A percentile compares a stretch with the other conserved stretches of the same genome.
phyloP scores from a whole-genome alignment of 1,284 basidiomycete genomes.

The Stereum hirsutum region DNA sequence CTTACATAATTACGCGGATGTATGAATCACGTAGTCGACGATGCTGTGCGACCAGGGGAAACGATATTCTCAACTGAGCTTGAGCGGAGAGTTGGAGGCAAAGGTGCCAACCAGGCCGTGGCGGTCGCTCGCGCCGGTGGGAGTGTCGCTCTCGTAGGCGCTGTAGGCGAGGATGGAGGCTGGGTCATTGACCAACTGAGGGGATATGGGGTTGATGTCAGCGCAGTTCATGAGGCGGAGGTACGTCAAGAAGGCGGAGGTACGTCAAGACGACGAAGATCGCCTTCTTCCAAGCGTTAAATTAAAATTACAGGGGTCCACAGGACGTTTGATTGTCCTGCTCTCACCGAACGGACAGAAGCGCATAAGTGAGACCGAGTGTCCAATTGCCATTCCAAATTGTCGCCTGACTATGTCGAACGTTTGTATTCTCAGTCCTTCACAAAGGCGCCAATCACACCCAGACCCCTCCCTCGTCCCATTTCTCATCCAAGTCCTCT shows the following conservation, averaged over 20 bases:
- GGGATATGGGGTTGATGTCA: constrained; percentile 28
- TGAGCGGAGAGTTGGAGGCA: constrained; percentile 41
- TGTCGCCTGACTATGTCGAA: background rate
- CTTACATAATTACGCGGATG: background rate
- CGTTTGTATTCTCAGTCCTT: constrained; percentile 27
- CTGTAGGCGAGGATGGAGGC: constrained; percentile 34
- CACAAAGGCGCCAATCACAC: constrained; percentile 47
- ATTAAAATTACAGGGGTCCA: constrained; percentile 27
- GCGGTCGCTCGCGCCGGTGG: constrained; percentile 41
- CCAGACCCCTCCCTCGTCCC: constrained; percentile 15
- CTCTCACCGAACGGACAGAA: constrained; percentile 46
- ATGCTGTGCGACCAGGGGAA: constrained; percentile 43
- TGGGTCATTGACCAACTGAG: constrained; percentile 34
- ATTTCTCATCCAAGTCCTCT: constrained; percentile 2
- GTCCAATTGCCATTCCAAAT: background rate
- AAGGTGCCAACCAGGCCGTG: constrained; percentile 52
- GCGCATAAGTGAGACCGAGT: constrained; percentile 34
- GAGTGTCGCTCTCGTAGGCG: constrained; percentile 34
- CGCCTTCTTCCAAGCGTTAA: background rate
- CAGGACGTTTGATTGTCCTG: constrained; percentile 50
- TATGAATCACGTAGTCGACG: constrained; percentile 26
- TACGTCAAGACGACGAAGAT: background rate
- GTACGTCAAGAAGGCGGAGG: constrained; percentile 18
- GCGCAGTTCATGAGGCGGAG: constrained; percentile 26
- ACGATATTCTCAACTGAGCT: constrained; percentile 42